Base-by-base conservation (phyloP, 2,329 filamentous ascomycete genomes). In the Epichloe gansuensis region DNA sequence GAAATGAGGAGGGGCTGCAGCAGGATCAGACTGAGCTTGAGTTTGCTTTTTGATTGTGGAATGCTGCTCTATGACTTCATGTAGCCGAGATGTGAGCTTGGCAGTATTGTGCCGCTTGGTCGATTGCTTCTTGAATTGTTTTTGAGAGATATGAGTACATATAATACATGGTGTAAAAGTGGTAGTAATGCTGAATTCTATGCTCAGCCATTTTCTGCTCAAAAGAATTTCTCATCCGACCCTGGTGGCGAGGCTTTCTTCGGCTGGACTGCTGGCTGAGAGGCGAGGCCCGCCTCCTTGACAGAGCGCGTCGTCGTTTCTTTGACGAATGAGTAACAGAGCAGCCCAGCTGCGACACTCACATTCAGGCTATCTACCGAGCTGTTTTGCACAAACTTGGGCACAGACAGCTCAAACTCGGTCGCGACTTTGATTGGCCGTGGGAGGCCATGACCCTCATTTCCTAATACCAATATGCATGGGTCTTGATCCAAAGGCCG, bases 351-450 rank as follows among this genome's bases (percentile, higher is more conserved):
- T 1, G 93, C 91, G 21, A 95, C 91, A 63, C 88, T 89, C 41
- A 97, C 93, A 65, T 98, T 97, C 65, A 98, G 70, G 66, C 90
- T 95, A 67, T 97, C 91, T 3, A 98, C 82, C 64, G 59, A 82
- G 65, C 62, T 77, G 64, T 61, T 73, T 56, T 63, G 71, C 43
- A 67, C 76, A 58, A 66, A 77, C 66, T 66, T 78, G 58, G 76
- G 76, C 51, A 98, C 88, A 6, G 83, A 80, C 4, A 85, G 61
- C 59, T 83, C 75, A 34, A 73, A 74, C 58, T 95, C 81, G 0
- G 87, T 84, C 53, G 80, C 75, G 43, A 77, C 79, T 59, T 80
- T 80, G 55, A 93, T 69, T 53, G 77, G 74, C 50, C 74, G 72
- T n/a, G 78, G 73, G 46, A 95, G 67, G 1, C 90, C 91, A 54